Conservation (phyloP, 768 basidiomycete species). For the Heimioporus sp. region DNA sequence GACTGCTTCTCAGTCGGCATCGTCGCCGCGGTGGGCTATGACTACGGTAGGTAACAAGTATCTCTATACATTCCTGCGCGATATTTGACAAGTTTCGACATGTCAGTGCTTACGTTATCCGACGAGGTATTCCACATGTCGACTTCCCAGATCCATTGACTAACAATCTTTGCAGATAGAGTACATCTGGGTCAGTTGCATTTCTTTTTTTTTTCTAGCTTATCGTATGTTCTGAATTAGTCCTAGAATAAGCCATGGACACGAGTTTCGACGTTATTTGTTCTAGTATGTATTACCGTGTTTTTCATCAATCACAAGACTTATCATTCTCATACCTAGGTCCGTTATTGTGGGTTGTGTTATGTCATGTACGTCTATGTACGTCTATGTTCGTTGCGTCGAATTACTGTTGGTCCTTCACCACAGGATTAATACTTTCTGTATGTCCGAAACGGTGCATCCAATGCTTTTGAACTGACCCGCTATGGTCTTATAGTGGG, state of each 20-base stretch:
- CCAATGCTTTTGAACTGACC: background rate
- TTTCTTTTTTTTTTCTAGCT: background rate
- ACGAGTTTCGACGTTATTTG: background rate
- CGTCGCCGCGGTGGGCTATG: too few species aligned
- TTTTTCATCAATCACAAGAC: background rate
- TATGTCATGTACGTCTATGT: background rate
- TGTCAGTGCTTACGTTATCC: background rate
- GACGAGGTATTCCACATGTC: background rate
- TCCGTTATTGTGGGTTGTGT: background rate
- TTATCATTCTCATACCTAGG: background rate
- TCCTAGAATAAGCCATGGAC: background rate
- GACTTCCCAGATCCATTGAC: background rate
- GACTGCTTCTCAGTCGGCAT: too few species aligned
- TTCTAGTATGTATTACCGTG: background rate
- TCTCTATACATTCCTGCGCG: too few species aligned
- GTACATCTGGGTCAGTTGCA: background rate
- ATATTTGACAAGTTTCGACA: too few species aligned
- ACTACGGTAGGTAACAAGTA: too few species aligned
- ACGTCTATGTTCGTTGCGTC: too few species aligned
- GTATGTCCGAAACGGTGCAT: background rate
- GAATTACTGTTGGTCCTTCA: background rate
- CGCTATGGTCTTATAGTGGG: background rate
- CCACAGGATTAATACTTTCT: background rate
- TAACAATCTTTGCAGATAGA: background rate
- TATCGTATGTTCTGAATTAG: background rate